Base-by-base conservation (phyloP, 768 basidiomycete genomes). In the Dictyophora rubrovolvata region DNA sequence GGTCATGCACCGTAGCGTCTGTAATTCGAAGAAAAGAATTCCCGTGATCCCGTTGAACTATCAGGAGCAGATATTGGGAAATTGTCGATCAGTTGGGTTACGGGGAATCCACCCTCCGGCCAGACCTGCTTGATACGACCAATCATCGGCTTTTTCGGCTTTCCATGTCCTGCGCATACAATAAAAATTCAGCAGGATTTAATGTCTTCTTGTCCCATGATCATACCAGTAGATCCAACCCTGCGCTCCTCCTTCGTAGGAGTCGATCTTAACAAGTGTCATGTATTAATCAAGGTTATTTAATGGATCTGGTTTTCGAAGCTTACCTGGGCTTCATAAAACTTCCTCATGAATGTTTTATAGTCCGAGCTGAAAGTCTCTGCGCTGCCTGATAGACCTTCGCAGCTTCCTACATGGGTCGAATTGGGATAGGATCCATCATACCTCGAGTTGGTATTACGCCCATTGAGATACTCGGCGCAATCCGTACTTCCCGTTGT, bases 51-150 rank as follows among this genome's bases (percentile, higher is more conserved):
- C n/a, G 12, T 11, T 1, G 20, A 51, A 36, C 3, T 54, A 1
- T 47, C 54, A 63, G 20, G 56, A 46, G 62, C 87, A 94, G 56
- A 86, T 86, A 63, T 73, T 77, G 16, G 84, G 86, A 70, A 81
- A 89, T 65, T 72, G 65, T 54, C 73, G 69, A 42, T 77, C 42
- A 9, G 77, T 75, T 1, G 83, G 79, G 68, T 77, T 69, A 62
- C 76, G 69, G 9, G 93, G 92, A 67, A 95, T 93, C 89, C 89
- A 93, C 20, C 92, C 92, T 61, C 84, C 78, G 12, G 74, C 69
- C 35, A 94, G 74, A 46, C 91, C 91, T 49, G 86, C 84, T 63
- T 87, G 80, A 74, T 95, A 95, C 0, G 86, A 79, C 93, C 93
- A 96, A 60, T 95, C 93, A 62, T 90, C 87, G 1, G 89, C 85